Evolutionary conservation across 1,284 basidiomycete genomes (phyloP), one percentile per base, ranked within the genome.

Genomic region (Sporisorium reilianum): DNA sequence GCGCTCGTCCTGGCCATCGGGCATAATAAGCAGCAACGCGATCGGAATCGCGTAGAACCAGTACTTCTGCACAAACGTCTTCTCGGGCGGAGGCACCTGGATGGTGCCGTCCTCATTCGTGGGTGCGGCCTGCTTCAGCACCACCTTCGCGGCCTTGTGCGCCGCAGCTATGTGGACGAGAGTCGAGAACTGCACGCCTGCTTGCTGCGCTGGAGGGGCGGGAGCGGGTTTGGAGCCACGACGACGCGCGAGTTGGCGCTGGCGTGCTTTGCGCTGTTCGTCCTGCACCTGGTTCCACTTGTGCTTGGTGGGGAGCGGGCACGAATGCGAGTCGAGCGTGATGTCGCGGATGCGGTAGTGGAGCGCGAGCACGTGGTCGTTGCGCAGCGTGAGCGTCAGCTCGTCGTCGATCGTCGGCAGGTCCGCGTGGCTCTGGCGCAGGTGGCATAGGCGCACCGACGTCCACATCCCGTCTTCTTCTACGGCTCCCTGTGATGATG

Each of bases 21-120:
- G 77, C 44, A 80, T 59, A 23, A 77, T 48, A 5, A 80, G n/a
- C 32, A 80, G 55, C 18, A 75, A 28, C 18, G 67, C 59, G 5
- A 80, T 23, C 0, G 79, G 79, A 42, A 80, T 64, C 5, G 73
- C 26, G 48, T 71, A 81, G 40, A 68, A 65, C 80, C 80, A 81
- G 50, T 81, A 81, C 38, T 78, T 79, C 20, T 75, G 75, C 16
- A 80, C 25, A 34, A 80, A 77, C 9, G 59, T 59, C 34, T 76
- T 77, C 26, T 71, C 68, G 2, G 67, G 63, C 23, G 52, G 55
- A 0, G 63, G 65, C 1, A 34, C 11, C 3, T 52, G 48, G 12
- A 73, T 61, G 9, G 56, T 57, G n/a, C 78, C 77, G 28, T 74
- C 67, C 20, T 68, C 55, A 28, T 63, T 74, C 16, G 74, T 77